Percentiles rank a stretch among this genome's conserved stretches.
Conservation (phyloP, 1,284 basidiomycete species). For the Inonotus obliquus region DNA sequence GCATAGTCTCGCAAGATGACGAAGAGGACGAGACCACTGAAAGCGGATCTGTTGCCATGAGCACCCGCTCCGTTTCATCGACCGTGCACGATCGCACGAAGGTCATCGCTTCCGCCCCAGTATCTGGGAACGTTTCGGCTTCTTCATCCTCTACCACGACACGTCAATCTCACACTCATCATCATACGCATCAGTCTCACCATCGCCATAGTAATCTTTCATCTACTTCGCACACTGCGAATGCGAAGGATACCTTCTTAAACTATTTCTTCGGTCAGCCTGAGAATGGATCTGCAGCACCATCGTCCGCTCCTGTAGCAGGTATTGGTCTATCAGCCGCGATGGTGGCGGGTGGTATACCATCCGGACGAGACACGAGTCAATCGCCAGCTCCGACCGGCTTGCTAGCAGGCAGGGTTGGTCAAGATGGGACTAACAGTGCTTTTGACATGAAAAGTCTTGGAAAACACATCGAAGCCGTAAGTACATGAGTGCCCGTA, state of each 20-base stretch:
- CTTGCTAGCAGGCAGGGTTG: constrained; percentile 59
- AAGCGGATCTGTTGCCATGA: constrained; percentile 49
- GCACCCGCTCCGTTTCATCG: constrained; percentile 75
- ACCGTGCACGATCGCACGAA: constrained; percentile 67
- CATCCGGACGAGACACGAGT: constrained; percentile 54
- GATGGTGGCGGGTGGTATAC: constrained; percentile 30
- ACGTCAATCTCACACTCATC: constrained; percentile 18
- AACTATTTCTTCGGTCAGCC: constrained; percentile 95
- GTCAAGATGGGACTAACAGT: constrained; percentile 73
- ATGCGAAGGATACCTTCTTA: constrained; percentile 84
- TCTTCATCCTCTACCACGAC: constrained; percentile 14
- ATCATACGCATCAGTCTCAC: constrained; percentile 6
- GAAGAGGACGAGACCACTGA: constrained; percentile 56
- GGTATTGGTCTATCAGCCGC: constrained; percentile 20
- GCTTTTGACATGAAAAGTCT: constrained; percentile 99
- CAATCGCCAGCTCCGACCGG: constrained; percentile 50
- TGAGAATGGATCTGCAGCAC: constrained; percentile 59
- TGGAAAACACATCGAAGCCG: constrained; percentile 92
- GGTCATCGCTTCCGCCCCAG: constrained; percentile 18
- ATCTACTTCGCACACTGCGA: constrained; percentile 20
- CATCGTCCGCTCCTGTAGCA: constrained; percentile 21
- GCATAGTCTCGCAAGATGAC: constrained; percentile 41
- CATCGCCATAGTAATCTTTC: constrained; percentile 4
- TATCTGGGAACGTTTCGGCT: constrained; percentile 19
- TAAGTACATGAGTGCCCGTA: constrained; percentile 39